Evolutionary conservation across 2,329 filamentous ascomycete species (phyloP).

Genomic region (Sporothrix variecibatus): DNA sequence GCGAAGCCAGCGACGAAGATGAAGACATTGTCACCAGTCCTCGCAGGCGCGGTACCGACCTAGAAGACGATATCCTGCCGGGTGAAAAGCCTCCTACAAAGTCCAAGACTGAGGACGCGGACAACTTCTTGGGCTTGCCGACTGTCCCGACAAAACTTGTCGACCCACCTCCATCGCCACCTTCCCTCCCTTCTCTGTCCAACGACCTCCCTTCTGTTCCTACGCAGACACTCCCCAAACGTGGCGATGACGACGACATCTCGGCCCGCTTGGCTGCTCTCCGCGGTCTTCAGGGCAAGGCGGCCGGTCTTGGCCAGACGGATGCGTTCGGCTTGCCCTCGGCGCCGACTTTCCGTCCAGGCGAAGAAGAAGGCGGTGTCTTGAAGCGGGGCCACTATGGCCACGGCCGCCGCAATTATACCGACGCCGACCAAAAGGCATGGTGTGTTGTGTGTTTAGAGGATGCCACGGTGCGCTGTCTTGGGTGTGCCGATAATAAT

Average conservation of each 20-base stretch:
- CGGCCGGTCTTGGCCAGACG: constrained; percentile 33
- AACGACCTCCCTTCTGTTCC: constrained; percentile 18
- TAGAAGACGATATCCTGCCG: background rate
- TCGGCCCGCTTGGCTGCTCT: constrained; percentile 56
- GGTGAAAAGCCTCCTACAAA: background rate
- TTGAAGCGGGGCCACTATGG: constrained; percentile 1
- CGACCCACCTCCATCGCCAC: constrained; percentile 37
- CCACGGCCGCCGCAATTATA: constrained; percentile 49
- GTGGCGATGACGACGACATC: constrained; percentile 49
- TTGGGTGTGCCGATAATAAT: constrained; percentile 67
- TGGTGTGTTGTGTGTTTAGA: constrained; percentile 86
- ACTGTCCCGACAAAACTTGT: constrained; percentile 49
- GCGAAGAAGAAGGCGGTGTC: constrained; percentile 39
- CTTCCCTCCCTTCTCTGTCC: constrained; percentile 1
- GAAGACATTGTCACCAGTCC: constrained; percentile 16
- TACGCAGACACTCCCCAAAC: background rate
- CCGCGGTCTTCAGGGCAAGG: constrained; percentile 39
- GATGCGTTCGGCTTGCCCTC: constrained; percentile 49
- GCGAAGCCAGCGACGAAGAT: background rate
- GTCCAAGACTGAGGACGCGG: constrained; percentile 20
- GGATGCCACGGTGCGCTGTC: constrained; percentile 71
- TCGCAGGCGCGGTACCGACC: constrained; percentile 1
- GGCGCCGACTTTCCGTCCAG: constrained; percentile 53
- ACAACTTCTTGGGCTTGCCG: constrained; percentile 46
- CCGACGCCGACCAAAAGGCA: constrained; percentile 70